Evolutionary conservation across 306 rosid genomes (phyloP).

Genomic region (Fagus crenata): DNA sequence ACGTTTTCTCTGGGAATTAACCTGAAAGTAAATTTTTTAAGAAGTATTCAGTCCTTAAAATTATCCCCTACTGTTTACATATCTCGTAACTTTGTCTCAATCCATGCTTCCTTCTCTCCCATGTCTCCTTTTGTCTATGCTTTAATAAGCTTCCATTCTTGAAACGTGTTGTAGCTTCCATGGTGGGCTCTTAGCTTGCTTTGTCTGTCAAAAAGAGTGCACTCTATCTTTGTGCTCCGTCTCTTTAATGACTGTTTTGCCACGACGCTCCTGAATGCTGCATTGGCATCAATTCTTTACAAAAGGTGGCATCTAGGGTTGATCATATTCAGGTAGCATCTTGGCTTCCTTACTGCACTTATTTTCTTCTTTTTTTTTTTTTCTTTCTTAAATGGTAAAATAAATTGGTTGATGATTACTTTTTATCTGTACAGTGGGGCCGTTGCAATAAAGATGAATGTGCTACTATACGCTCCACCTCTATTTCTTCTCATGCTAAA

Average conservation of each 20-base stretch:
- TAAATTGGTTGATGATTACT: conserved; percentile 24
- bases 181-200: conserved; percentile 84
- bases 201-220: conserved; percentile 86
- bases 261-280: conserved; percentile 70
- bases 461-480: conserved; percentile 89
- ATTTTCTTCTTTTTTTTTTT: not conserved
- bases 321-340: conserved; percentile 76
- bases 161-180: conserved; percentile 60
- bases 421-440: conserved; percentile 62
- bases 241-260: conserved; percentile 90
- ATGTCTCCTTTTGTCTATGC: not conserved
- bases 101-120: not conserved
- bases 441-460: conserved; percentile 96
- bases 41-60: not conserved
- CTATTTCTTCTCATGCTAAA: conserved; percentile 82
- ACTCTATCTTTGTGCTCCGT: conserved; percentile 89
- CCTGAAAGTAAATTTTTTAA: not conserved
- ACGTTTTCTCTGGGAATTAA: not conserved
- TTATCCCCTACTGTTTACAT: not conserved
- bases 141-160: conserved; percentile 21
- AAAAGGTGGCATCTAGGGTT: conserved; percentile 85
- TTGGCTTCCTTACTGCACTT: conserved; percentile 11
- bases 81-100: not conserved
- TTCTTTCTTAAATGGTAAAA: conserved; percentile 2
- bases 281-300: conserved; percentile 61